These are phyloP conservation scores for Quercus tomentella DNA, from an alignment of 331 rosid genomes.

Conservation along the genomic window DNA sequence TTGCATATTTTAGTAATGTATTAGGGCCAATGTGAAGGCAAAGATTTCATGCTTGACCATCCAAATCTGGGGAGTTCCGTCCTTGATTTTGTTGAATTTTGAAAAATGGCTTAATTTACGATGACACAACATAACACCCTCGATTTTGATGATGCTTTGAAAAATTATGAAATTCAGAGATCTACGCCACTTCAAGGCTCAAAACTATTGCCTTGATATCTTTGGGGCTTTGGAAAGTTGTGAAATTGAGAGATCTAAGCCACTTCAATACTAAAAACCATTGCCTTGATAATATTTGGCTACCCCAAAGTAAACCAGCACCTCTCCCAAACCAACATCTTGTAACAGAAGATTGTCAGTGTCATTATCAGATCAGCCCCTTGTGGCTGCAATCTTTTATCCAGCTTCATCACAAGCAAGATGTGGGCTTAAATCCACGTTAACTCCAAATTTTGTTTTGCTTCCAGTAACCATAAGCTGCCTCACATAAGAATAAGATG, in stretches of 20 bases:
- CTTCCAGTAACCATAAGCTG: not conserved
- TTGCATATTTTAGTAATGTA: not conserved
- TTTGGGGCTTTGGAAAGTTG: not conserved
- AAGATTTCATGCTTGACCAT: too few relatives aligned
- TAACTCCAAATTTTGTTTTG: not conserved
- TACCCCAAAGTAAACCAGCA: not conserved
- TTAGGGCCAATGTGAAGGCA: not conserved
- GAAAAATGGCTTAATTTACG: not conserved
- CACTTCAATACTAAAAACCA: not conserved
- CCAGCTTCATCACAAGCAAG: not conserved
- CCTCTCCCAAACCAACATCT: not conserved
- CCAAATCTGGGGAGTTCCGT: too few relatives aligned
- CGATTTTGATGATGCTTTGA: not conserved
- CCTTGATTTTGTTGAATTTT: not conserved
- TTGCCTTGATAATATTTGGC: not conserved
- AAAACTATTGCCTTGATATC: not conserved
- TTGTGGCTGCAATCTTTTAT: not conserved
- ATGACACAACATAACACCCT: not conserved
- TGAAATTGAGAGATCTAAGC: not conserved
- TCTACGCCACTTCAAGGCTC: not conserved
- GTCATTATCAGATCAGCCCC: not conserved
- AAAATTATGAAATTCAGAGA: too few relatives aligned
- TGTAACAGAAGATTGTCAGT: not conserved
- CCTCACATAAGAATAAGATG: not conserved
- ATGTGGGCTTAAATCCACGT: not conserved